These are phyloP conservation scores for Xylaria curta DNA, from an alignment of 495 filamentous ascomycete species.

Conservation along the genomic window DNA sequence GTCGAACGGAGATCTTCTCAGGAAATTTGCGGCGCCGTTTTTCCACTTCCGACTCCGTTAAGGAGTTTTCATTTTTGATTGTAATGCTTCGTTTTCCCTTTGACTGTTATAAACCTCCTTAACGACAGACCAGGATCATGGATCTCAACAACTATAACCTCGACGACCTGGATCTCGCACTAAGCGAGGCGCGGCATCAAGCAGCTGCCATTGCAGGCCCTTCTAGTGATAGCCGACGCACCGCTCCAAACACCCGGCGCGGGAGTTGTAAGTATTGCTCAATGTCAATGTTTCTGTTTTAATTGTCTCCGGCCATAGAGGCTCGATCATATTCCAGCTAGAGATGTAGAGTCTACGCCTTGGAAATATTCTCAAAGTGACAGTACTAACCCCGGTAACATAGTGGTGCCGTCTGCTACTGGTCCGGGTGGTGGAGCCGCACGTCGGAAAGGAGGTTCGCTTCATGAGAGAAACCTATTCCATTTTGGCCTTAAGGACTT, in stretches of 20 bases:
- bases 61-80: not conserved
- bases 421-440: not conserved
- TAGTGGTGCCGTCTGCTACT: constrained; percentile 25
- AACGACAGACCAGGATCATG: constrained; percentile 8
- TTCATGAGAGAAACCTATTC: constrained; percentile 32
- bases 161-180: constrained; percentile 37
- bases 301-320: not conserved
- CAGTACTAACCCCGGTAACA: not conserved
- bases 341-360: not conserved
- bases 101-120: constrained; percentile 18
- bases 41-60: constrained; percentile 12
- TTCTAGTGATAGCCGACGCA: constrained; percentile 32
- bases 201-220: constrained; percentile 29
- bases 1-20: not conserved
- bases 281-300: not conserved
- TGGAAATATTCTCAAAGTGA: not conserved
- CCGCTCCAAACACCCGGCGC: constrained; percentile 37
- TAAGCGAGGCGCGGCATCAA: constrained; percentile 37
- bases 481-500: constrained; percentile 38
- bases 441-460: constrained; percentile 22
- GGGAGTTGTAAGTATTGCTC: constrained; percentile 27
- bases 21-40: not conserved
- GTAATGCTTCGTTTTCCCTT: constrained; percentile 23
- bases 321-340: not conserved
- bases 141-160: constrained; percentile 36